phyloP scores from a whole-genome alignment of 2,329 filamentous ascomycete species.

The Lachnellula hyalina region DNA sequence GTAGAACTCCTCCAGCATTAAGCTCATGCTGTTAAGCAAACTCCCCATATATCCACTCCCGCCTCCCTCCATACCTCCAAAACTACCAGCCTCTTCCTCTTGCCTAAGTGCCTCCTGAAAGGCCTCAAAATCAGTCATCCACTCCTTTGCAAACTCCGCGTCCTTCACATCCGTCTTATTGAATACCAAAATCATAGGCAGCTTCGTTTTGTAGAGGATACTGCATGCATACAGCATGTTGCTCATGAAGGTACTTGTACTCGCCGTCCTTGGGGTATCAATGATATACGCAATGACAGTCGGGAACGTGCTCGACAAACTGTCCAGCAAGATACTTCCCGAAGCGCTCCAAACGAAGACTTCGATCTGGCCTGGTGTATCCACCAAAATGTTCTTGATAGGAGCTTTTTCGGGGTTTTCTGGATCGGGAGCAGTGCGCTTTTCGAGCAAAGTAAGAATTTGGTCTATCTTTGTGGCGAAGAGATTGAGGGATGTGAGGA shows the following conservation, averaged over 20 bases:
- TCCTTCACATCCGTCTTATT: conserved; percentile 98
- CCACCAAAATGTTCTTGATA: conserved; percentile 81
- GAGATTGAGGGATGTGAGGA: conserved; percentile 89
- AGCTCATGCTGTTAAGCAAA: conserved; percentile 92
- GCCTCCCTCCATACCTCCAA: conserved; percentile 66
- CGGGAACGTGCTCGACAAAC: conserved; percentile 87
- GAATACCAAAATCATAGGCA: conserved; percentile 98
- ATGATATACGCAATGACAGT: conserved; percentile 97
- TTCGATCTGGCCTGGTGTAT: conserved; percentile 96
- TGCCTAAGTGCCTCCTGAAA: conserved; percentile 81
- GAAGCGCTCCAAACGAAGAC: conserved; percentile 98
- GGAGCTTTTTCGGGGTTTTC: conserved; percentile 55
- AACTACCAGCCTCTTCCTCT: conserved; percentile 74
- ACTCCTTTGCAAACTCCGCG: conserved; percentile 86
- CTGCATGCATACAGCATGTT: conserved; percentile 99
- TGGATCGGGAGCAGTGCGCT: conserved; percentile 65
- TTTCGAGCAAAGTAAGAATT: conserved; percentile 83
- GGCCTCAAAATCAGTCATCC: conserved; percentile 98
- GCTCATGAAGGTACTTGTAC: conserved; percentile 97
- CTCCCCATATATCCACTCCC: conserved; percentile 96
- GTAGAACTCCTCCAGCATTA: conserved; percentile 97
- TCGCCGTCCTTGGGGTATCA: conserved; percentile 88
- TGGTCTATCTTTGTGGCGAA: conserved; percentile 99
- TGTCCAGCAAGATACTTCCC: conserved; percentile 88
- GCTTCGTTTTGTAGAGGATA: conserved; percentile 96